Evolutionary conservation across 768 basidiomycete species (phyloP), one percentile per base, ranked within the genome.

Genomic region (Boletus subcaerulescens): DNA sequence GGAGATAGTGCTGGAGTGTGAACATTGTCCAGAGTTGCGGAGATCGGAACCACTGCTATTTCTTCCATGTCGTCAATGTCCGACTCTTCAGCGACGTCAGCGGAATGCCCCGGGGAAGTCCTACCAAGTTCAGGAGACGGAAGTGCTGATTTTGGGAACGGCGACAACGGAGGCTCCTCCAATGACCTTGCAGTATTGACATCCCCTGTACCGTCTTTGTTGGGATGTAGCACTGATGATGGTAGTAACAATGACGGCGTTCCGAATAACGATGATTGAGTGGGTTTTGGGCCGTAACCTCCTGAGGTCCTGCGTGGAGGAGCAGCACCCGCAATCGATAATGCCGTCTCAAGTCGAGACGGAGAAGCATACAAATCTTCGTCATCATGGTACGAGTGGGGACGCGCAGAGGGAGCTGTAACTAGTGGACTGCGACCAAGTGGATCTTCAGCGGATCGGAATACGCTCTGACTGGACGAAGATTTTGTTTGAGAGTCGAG

Each of bases 321-420:
- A 6, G 77, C 77, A 9, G 85, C 77, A 49, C 84, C 84, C 17
- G 82, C 89, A 41, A 90, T 82, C 11, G 86, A 78, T 29, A 90
- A 68, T 1, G 80, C 84, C 2, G 86, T 86, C 60, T 85, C 84
- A n/a, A 89, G 70, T 18, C 84, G 77, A 20, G 77, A 76, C 1
- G 79, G 84, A 3, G 79, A 77, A 32, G 77, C 71, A 22, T 77
- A 77, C 18, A 81, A 68, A 47, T 84, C 80, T 9, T 81, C 77
- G 33, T 77, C 76, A 14, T 73, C 71, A 43, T 66, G 57, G 29
- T 62, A 42, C 18, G 49, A n/a, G 9, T 29, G 36, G 39, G 43
- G 35, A 39, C 11, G 58, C 5, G 48, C 35, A 50, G 58, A 40
- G 14, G 52, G 39, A 29, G 14, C 24, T 13, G 52, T 22, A 33